These are phyloP conservation scores for Gnetum montanum DNA, from an alignment of 75 land plant genomes.

Conservation along the genomic window DNA sequence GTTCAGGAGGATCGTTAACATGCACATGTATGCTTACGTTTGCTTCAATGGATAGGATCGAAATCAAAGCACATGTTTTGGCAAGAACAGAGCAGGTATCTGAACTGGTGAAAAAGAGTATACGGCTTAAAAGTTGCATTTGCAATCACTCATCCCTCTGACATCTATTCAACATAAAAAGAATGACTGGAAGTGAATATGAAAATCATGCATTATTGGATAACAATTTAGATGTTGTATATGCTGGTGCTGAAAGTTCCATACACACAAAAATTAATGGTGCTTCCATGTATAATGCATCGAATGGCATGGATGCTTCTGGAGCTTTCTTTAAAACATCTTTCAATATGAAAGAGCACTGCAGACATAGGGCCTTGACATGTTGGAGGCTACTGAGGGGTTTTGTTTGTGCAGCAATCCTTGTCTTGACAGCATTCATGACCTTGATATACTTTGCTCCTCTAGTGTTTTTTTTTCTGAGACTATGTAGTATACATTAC, in stretches of 20 bases:
- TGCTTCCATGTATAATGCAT: neutral
- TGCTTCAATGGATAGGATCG: no score
- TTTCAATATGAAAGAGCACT: constrained; percentile 2
- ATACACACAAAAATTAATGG: neutral
- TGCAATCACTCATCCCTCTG: no score
- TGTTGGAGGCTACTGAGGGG: constrained; percentile 38
- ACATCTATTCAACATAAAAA: no score
- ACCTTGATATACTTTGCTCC: constrained; percentile 51
- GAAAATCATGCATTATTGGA: neutral
- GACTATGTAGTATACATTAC: constrained; percentile 60
- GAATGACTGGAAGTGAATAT: neutral
- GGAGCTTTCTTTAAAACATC: neutral
- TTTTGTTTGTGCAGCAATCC: constrained; percentile 31
- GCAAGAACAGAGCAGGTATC: no score
- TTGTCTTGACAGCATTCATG: constrained; percentile 60
- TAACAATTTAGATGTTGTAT: neutral
- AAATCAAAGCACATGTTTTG: no score
- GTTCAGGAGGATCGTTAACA: no score
- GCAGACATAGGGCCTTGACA: constrained; percentile 34
- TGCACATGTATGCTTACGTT: no score
- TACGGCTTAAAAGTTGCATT: no score
- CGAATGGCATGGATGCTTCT: neutral
- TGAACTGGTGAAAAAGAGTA: no score
- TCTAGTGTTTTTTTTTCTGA: constrained; percentile 25
- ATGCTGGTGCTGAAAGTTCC: neutral